Evolutionary conservation across 176 grass and related monocot species (phyloP), one percentile per base, ranked within the genome.

Genomic region (Zoysia pacifica): DNA sequence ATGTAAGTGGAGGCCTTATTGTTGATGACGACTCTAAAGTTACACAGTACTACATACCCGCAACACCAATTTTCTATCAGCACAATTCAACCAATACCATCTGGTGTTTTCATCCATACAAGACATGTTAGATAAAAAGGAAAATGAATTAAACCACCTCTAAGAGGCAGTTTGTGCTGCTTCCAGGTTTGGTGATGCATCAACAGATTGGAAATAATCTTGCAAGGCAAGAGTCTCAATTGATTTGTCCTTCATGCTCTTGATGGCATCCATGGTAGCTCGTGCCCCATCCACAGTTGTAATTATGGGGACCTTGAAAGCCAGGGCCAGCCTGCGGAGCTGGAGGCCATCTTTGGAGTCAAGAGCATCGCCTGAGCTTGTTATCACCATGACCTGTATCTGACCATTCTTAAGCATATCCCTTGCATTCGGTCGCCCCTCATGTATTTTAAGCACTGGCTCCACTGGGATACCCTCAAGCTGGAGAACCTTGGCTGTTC

Each of bases 301-400:
- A 67, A 96, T 93, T 46, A 99, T 86, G 3, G 97, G 97, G 13
- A 99, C 86, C 83, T 96, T 99, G 78, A 96, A 93, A 7, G 93
- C 82, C 35, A 99, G 47, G 35, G 97, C 93, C 78, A 93, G 80
- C 83, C 97, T 90, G 59, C 97, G 91, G 59, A 99, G 86, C 20
- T 99, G 88, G 49, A 88, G 90, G 39, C 93, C 93, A 35, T 99
- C 97, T 58, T 82, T 99, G 10, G 90, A 86, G 88, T 99, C 97
- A 4, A 99, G 82, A 10, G 80, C 97, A 48, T 99, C 93, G 1
- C 90, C 93, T 35, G 92, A 95, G 67, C 97, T 99, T 73, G 97
- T 99, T 90, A 99, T 90, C 53, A 96, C 97, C 93, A 99, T 99
- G 4, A 86, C 86, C 65, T 99, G 92, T 84, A 99, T 99, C 82